Evolutionary conservation across 768 basidiomycete species (phyloP).

Genomic region (Boletus coccyginus): DNA sequence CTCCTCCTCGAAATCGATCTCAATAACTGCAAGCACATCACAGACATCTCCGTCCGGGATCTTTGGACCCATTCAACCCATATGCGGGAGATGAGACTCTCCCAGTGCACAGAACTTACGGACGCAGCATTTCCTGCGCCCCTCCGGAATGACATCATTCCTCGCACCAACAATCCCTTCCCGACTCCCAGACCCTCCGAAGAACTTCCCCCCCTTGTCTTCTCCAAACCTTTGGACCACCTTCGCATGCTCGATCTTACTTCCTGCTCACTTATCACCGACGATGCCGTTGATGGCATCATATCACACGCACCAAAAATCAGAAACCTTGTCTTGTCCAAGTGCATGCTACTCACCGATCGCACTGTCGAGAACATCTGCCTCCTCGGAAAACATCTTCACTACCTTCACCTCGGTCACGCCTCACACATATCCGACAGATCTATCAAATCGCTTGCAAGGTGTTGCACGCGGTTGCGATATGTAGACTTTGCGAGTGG

Average conservation of each 20-base stretch:
- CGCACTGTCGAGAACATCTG: conserved; percentile 80
- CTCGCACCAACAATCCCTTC: conserved; percentile 43
- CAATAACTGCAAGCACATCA: conserved; percentile 74
- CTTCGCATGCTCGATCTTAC: conserved; percentile 93
- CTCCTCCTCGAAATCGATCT: conserved; percentile 94
- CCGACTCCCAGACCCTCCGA: conserved; percentile 35
- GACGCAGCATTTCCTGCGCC: conserved; percentile 85
- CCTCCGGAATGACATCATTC: conserved; percentile 37
- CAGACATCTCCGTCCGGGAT: conserved; percentile 74
- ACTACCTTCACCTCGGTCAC: conserved; percentile 95
- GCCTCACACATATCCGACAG: conserved; percentile 86
- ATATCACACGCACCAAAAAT: conserved; percentile 79
- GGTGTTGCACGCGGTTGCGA: conserved; percentile 83
- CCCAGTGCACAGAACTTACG: conserved; percentile 73
- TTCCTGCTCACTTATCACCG: conserved; percentile 75
- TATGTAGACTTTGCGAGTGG: conserved; percentile 96
- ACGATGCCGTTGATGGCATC: conserved; percentile 81
- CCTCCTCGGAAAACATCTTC: conserved; percentile 84
- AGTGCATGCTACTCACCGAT: conserved; percentile 79
- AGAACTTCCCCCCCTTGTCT: conserved; percentile 63
- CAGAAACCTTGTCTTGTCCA: conserved; percentile 83
- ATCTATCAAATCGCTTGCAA: conserved; percentile 78
- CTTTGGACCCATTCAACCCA: conserved; percentile 78
- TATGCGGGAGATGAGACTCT: conserved; percentile 90
- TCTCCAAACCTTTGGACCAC: conserved; percentile 70